Percentiles rank a stretch among this genome's conserved stretches.
Conservation (phyloP, 2,329 filamentous ascomycete genomes). For the Phyllosticta paracitricarpa region DNA sequence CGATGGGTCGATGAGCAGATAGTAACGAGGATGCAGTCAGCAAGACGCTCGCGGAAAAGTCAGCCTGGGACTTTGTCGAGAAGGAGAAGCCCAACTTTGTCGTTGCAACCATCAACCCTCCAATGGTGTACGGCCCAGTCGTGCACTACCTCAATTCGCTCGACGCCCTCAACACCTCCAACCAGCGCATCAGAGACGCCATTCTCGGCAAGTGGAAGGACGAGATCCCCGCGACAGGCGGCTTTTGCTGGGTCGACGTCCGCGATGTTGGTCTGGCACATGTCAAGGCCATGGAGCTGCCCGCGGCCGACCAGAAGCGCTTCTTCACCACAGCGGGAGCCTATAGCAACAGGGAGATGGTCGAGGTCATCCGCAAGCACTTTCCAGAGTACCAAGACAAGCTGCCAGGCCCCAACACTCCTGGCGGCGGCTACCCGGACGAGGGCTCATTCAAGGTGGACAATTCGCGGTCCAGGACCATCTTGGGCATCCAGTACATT, state of each 20-base stretch:
- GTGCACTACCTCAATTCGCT: conserved; percentile 53
- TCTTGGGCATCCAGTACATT: conserved; percentile 52
- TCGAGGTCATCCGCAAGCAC: conserved; percentile 44
- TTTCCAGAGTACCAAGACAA: conserved; percentile 43
- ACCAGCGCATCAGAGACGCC: conserved; percentile 54
- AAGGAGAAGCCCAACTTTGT: conserved; percentile 42
- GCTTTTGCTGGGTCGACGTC: conserved; percentile 40
- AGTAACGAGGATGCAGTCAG: conserved; percentile 26
- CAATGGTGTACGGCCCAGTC: conserved; percentile 41
- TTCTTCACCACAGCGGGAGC: conserved; percentile 54
- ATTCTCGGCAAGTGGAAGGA: conserved; percentile 53
- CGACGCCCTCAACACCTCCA: conserved; percentile 62
- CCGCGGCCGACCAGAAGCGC: conserved; percentile 49
- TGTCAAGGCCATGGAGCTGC: conserved; percentile 47
- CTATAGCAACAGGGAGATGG: conserved; percentile 52
- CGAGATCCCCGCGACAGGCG: conserved; percentile 47
- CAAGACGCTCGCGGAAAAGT: conserved; percentile 53
- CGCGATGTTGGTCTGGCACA: conserved; percentile 53
- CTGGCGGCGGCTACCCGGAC: conserved; percentile 33
- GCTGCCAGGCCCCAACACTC: conserved; percentile 31
- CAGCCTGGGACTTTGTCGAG: conserved; percentile 44
- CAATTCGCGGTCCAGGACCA: conserved; percentile 43
- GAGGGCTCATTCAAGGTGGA: conserved; percentile 46
- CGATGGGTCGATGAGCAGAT: background rate
- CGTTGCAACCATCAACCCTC: conserved; percentile 40